A percentile compares a stretch with the other conserved stretches of the same genome.
phyloP scores from a whole-genome alignment of 805 yeast species.

The Candida maris region DNA sequence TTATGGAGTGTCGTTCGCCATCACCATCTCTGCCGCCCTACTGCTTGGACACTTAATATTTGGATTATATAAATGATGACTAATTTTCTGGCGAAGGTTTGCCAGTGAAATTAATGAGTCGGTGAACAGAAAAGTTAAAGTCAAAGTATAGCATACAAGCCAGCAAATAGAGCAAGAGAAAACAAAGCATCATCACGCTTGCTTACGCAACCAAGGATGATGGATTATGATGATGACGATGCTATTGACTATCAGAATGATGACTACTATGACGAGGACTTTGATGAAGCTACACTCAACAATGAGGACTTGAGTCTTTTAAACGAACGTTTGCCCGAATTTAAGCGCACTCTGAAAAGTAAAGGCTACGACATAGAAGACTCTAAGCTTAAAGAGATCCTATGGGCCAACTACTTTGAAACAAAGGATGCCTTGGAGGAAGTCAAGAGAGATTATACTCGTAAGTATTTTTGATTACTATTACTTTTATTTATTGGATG shows the following conservation, averaged over 20 bases:
- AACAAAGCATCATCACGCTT: no score
- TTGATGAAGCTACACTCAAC: conserved; percentile 37
- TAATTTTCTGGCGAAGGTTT: no score
- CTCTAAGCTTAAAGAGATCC: conserved; percentile 49
- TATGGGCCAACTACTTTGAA: conserved; percentile 59
- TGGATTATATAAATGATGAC: no score
- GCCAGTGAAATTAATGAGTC: no score
- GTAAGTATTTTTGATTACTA: conserved; percentile 20
- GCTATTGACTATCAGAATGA: conserved; percentile 19
- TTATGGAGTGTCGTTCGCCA: no score
- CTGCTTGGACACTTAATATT: no score
- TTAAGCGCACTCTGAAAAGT: conserved; percentile 32
- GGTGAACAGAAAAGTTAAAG: no score
- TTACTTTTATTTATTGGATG: conserved; percentile 3
- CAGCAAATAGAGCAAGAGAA: no score
- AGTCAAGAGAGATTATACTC: conserved; percentile 33
- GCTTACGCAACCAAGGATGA: no score
- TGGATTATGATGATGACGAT: conserved; percentile 21
- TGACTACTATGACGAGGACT: conserved; percentile 27
- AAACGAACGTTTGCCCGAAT: conserved; percentile 39
- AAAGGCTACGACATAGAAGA: conserved; percentile 44
- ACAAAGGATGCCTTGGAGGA: conserved; percentile 49
- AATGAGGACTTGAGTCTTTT: conserved; percentile 43
- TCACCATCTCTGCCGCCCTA: no score
- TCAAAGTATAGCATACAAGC: no score